These are phyloP conservation scores for Venturiaceae sp. DNA, from an alignment of 2,329 filamentous ascomycete species.

Conservation along the genomic window DNA sequence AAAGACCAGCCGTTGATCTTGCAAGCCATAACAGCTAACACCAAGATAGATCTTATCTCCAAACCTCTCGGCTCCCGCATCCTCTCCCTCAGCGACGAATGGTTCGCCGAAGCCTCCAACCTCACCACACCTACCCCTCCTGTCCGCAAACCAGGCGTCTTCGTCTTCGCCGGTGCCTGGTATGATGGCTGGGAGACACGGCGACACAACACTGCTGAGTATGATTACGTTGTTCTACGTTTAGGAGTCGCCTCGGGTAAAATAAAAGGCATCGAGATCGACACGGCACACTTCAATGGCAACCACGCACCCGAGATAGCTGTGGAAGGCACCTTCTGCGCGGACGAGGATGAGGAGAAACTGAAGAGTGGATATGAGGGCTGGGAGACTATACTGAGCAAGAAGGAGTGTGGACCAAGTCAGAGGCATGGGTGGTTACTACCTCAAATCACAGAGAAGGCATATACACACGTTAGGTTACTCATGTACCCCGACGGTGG, in stretches of 20 bases:
- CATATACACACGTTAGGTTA: constrained; percentile 69
- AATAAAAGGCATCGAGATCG: constrained; percentile 66
- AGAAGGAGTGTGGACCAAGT: constrained; percentile 63
- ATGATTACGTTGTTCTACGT: constrained; percentile 51
- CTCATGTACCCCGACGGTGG: constrained; percentile 84
- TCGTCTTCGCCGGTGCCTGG: constrained; percentile 52
- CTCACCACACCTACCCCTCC: constrained; percentile 47
- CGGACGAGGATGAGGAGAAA: constrained; percentile 28
- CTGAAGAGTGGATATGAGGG: background rate
- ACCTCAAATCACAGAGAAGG: constrained; percentile 44
- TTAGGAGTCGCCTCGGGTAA: constrained; percentile 58
- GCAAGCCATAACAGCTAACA: constrained; percentile 24
- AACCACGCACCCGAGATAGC: constrained; percentile 75
- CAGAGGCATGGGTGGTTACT: constrained; percentile 68
- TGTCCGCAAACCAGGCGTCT: constrained; percentile 47
- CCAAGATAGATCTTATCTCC: constrained; percentile 39
- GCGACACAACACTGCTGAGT: constrained; percentile 47
- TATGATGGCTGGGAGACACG: constrained; percentile 58
- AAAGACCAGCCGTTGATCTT: constrained; percentile 37
- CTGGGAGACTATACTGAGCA: constrained; percentile 64
- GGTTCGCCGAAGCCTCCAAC: constrained; percentile 50
- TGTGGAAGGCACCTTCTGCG: constrained; percentile 60
- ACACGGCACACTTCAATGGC: constrained; percentile 73
- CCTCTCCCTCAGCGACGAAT: constrained; percentile 50
- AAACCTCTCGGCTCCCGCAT: constrained; percentile 40